Conservation (phyloP, 225 moss, liverwort and hornwort species). For the Rhytidiadelphus loreus region DNA sequence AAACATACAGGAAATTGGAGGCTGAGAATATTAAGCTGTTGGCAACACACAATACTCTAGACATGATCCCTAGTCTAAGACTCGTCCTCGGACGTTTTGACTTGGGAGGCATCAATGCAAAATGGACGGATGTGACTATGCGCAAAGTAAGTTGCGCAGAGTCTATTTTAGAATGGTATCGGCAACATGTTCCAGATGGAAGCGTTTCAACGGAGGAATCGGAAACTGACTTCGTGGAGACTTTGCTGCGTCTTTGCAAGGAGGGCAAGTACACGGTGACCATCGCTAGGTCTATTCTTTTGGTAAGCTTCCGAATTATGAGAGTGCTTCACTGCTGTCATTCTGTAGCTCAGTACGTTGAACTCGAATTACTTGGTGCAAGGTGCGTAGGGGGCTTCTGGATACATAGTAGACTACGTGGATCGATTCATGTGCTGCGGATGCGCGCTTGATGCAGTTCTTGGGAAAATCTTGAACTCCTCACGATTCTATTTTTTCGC, state of each 20-base stretch:
- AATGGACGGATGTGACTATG: neutral
- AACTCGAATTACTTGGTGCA: neutral
- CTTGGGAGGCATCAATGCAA: neutral
- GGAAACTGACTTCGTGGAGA: neutral
- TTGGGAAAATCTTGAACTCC: neutral
- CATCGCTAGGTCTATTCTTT: neutral
- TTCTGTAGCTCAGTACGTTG: neutral
- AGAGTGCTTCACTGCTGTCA: neutral
- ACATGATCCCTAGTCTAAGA: neutral
- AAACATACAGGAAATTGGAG: neutral
- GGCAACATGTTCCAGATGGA: neutral
- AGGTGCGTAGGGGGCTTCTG: neutral
- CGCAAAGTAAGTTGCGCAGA: neutral
- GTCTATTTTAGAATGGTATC: conserved; percentile 5
- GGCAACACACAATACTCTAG: neutral
- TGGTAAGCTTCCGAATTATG: neutral
- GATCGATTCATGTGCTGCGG: neutral
- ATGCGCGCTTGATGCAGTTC: neutral
- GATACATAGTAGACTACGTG: neutral
- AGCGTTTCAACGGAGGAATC: neutral
- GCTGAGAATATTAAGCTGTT: neutral
- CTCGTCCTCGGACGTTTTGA: neutral
- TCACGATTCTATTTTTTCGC: neutral
- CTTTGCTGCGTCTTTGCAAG: neutral
- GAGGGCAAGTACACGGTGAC: neutral